These are phyloP conservation scores for Starmerella vaccinii DNA, from an alignment of 805 yeast genomes.

Conservation along the genomic window DNA sequence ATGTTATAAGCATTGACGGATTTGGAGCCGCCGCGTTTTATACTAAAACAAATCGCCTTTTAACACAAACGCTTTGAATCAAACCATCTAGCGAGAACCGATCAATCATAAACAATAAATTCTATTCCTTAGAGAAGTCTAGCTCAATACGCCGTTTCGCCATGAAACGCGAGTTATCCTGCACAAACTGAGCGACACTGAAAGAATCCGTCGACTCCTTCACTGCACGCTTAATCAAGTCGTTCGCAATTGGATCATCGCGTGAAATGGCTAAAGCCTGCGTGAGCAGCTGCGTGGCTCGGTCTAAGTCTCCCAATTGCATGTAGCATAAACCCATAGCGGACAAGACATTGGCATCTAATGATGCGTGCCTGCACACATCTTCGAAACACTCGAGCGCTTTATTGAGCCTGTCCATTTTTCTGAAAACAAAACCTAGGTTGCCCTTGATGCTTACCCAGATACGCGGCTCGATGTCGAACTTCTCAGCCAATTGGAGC, in stretches of 20 bases:
- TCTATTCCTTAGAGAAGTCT: neutral
- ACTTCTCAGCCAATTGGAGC: slow-evolving; percentile 8
- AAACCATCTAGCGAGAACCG: too few species aligned
- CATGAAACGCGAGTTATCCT: slow-evolving; percentile 2
- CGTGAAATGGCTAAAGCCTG: slow-evolving; percentile 71
- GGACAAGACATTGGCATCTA: slow-evolving; percentile 64
- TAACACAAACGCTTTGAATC: too few species aligned
- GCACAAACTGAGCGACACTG: slow-evolving; percentile 6
- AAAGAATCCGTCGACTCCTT: slow-evolving; percentile 6
- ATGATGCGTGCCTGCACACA: slow-evolving; percentile 58
- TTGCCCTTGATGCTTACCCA: slow-evolving; percentile 55
- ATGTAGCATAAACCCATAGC: slow-evolving; percentile 78
- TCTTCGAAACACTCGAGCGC: slow-evolving; percentile 68
- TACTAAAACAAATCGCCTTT: too few species aligned
- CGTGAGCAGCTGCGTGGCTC: slow-evolving; percentile 69
- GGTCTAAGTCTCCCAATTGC: slow-evolving; percentile 50
- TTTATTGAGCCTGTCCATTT: slow-evolving; percentile 48
- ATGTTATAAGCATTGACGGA: too few species aligned
- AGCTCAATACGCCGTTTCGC: slow-evolving; percentile 2
- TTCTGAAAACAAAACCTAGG: slow-evolving; percentile 22
- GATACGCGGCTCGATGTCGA: slow-evolving; percentile 69
- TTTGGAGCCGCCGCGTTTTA: too few species aligned
- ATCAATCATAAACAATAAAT: neutral
- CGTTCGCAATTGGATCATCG: slow-evolving; percentile 74
- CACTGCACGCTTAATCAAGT: slow-evolving; percentile 62